phyloP scores from a whole-genome alignment of 345 rosid genomes.

The Cardamine resedifolia region DNA sequence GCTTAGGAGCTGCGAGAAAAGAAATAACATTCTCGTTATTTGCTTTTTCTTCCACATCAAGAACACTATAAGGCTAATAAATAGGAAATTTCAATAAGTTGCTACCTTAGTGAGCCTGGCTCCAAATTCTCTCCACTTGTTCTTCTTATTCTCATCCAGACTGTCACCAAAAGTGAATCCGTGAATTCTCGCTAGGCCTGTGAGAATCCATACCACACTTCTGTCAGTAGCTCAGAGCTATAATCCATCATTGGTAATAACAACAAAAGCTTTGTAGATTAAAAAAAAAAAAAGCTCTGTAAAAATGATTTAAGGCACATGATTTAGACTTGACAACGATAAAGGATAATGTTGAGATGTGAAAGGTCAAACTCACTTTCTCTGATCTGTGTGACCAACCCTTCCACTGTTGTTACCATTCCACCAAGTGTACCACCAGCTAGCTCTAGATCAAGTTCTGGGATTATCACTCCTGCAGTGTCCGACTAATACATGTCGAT shows the following conservation, averaged over 20 bases:
- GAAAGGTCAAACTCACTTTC: constrained; percentile 67
- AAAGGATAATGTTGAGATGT: constrained; percentile 9
- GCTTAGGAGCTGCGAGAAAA: constrained; percentile 56
- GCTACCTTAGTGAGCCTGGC: constrained; percentile 69
- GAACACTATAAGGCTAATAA: background rate
- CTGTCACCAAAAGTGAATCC: constrained; percentile 97
- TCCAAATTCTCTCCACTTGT: constrained; percentile 76
- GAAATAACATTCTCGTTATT: background rate
- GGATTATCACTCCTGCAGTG: constrained; percentile 74
- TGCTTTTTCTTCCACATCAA: background rate
- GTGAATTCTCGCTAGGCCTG: constrained; percentile 94
- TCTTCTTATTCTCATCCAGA: constrained; percentile 58
- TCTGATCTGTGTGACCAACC: constrained; percentile 83
- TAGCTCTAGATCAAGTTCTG: constrained; percentile 89
- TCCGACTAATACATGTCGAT: constrained; percentile 66
- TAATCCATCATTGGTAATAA: background rate
- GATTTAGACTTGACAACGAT: constrained; percentile 2
- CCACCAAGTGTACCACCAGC: constrained; percentile 92
- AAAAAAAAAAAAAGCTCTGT: no score
- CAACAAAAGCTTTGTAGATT: no score
- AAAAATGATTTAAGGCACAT: background rate
- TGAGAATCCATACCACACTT: constrained; percentile 1
- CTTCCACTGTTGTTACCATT: constrained; percentile 89
- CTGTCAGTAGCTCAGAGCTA: background rate
- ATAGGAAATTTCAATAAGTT: background rate